Evolutionary conservation across 768 basidiomycete species (phyloP).

Genomic region (Kwoniella dejecticola): DNA sequence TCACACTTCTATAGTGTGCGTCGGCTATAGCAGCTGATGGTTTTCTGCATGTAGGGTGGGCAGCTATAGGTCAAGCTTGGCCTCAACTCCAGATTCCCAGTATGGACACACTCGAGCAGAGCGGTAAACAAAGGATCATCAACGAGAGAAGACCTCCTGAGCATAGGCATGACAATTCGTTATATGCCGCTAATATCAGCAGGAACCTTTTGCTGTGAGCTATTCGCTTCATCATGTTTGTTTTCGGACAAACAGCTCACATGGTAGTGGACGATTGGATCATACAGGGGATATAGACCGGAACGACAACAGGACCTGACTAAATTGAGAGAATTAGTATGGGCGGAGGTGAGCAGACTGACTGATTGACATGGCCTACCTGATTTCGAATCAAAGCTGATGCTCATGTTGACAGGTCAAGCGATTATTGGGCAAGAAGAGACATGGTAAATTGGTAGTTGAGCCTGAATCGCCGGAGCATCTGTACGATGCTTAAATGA

Average conservation of each 20-base stretch:
- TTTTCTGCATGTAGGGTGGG: slow-evolving; percentile 47
- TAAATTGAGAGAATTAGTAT: slow-evolving; percentile 52
- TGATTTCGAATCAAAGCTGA: not conserved
- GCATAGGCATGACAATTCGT: slow-evolving; percentile 45
- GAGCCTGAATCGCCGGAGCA: slow-evolving; percentile 32
- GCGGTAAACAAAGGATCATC: slow-evolving; percentile 23
- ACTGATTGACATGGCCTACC: no score
- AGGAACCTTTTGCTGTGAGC: slow-evolving; percentile 51
- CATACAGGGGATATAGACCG: slow-evolving; percentile 47
- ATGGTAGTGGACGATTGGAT: no score
- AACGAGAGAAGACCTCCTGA: slow-evolving; percentile 20
- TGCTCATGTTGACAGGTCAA: slow-evolving; percentile 27
- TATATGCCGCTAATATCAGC: slow-evolving; percentile 49
- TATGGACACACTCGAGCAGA: slow-evolving; percentile 42
- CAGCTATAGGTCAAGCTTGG: slow-evolving; percentile 53
- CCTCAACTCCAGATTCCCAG: slow-evolving; percentile 47
- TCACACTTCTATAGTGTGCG: no score
- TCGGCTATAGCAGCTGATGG: no score
- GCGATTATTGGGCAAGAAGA: slow-evolving; percentile 39
- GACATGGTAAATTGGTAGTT: slow-evolving; percentile 39
- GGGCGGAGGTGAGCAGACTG: slow-evolving; percentile 52
- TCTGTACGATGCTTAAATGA: slow-evolving; percentile 10
- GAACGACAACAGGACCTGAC: slow-evolving; percentile 49
- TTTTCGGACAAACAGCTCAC: no score
- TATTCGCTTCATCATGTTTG: not conserved